Evolutionary conservation across 192 early-diverging fungal species (phyloP).

Genomic region (Mortierella alpina): DNA sequence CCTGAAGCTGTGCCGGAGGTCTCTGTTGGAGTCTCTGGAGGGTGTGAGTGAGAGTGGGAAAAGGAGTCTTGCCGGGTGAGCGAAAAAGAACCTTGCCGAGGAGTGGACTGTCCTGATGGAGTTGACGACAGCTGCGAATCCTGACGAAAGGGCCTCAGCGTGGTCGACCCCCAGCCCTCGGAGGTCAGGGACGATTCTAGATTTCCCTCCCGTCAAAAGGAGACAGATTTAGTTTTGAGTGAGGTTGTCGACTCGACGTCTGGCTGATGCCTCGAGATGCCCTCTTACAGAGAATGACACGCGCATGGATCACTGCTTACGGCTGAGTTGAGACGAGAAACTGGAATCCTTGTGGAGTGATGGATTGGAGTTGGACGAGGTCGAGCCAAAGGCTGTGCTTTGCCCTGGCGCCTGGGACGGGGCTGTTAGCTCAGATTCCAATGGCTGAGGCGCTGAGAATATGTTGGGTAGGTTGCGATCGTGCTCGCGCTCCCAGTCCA

Average conservation of each 20-base stretch:
- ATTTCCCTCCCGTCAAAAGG: no score
- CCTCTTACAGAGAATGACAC: neutral
- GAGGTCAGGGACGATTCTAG: neutral
- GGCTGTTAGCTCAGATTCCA: neutral
- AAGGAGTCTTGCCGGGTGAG: slow-evolving; percentile 5
- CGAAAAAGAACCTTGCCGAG: slow-evolving; percentile 18
- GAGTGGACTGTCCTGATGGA: neutral
- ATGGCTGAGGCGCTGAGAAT: slow-evolving; percentile 23
- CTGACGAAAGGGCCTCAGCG: slow-evolving; percentile 22
- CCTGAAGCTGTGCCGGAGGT: no score
- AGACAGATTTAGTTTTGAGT: no score
- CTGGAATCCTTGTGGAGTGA: slow-evolving; percentile 16
- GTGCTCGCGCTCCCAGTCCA: slow-evolving; percentile 51
- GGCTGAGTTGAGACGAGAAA: slow-evolving; percentile 24
- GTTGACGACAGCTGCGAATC: slow-evolving; percentile 17
- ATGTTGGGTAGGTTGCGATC: slow-evolving; percentile 39
- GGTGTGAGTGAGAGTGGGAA: slow-evolving; percentile 14
- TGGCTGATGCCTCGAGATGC: neutral
- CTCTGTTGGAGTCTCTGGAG: no score
- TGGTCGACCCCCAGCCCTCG: neutral
- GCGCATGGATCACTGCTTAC: slow-evolving; percentile 1
- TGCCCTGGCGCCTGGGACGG: neutral
- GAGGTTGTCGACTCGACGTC: no score
- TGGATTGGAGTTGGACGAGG: neutral
- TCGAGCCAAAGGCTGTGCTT: neutral